Base-by-base conservation (phyloP, 2,329 filamentous ascomycete genomes). In the Aspergillus niger region DNA sequence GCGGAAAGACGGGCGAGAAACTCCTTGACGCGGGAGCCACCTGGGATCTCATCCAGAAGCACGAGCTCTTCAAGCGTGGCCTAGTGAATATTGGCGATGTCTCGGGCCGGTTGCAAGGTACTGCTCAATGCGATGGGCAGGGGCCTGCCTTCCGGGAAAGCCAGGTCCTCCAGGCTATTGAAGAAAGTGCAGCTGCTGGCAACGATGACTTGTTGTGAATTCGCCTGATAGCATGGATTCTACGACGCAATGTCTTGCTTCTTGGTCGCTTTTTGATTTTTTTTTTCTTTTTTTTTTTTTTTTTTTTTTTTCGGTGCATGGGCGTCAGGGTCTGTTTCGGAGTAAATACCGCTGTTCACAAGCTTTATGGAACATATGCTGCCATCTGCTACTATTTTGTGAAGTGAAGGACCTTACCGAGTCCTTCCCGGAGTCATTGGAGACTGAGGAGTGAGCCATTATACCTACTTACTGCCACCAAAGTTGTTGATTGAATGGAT, bases 41-140 rank as follows among this genome's bases (percentile, higher is more conserved):
- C 0, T 98, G 94, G 94, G 93, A 97, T 70, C 81, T 92, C 57
- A 95, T 98, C 62, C 90, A 96, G 70, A 83, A 81, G 56, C 91
- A 97, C 75, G 86, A 91, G 6, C 78, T 92, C 8, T 96, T 90
- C 74, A 86, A 88, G 73, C 84, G 85, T 50, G 92, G 92, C 0
- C 80, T 91, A 20, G 88, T 97, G 26, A 91, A 98, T 74, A 87
- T 97, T 11, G 89, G 84, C 39, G 85, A 90, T 72, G 90, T 97
- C 32, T 92, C 89, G 73, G 90, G 95, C 70, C 82, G 87, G 11
- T 80, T 98, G 56, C 93, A 91, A 79, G 82, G 83, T 17, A 80
- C 85, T 69, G 91, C 91, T 17, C 86, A 88, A 70, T 97, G 92
- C 73, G 91, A 97, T 76, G 93, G 92, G 2, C 89, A 92, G 72